These are phyloP conservation scores for Saccharum officinarum DNA, from an alignment of 176 grass and related monocot genomes.

Conservation along the genomic window DNA sequence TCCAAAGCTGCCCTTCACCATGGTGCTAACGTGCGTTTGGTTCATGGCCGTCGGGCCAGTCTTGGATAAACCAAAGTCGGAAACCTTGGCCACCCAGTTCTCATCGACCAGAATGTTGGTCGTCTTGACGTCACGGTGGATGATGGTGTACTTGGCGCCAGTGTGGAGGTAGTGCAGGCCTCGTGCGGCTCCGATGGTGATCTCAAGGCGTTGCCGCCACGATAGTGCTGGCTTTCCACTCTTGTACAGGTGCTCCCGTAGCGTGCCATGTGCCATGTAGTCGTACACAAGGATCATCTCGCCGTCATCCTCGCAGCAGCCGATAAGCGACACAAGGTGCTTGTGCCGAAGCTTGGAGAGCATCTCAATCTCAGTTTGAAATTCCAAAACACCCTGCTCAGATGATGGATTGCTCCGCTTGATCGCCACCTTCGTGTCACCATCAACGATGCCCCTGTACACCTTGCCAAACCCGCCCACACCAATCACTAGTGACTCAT, in stretches of 20 bases:
- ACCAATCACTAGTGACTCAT: slow-evolving; percentile 48
- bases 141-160: slow-evolving; percentile 82
- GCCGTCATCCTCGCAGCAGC: slow-evolving; percentile 50
- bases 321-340: slow-evolving; percentile 54
- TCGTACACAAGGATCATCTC: slow-evolving; percentile 58
- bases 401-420: slow-evolving; percentile 53
- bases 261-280: slow-evolving; percentile 55
- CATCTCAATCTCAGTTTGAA: slow-evolving; percentile 63
- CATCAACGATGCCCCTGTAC: slow-evolving; percentile 44
- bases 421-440: slow-evolving; percentile 51
- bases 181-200: slow-evolving; percentile 64
- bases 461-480: slow-evolving; percentile 63
- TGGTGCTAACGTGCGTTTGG: slow-evolving; percentile 84
- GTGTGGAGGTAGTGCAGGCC: slow-evolving; percentile 90
- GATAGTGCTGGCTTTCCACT: slow-evolving; percentile 51
- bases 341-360: slow-evolving; percentile 57
- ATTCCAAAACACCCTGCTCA: slow-evolving; percentile 49
- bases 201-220: slow-evolving; percentile 80
- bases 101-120: slow-evolving; percentile 82
- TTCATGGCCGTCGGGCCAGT: slow-evolving; percentile 63
- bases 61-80: slow-evolving; percentile 78
- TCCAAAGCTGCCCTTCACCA: slow-evolving; percentile 90
- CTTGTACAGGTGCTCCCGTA: slow-evolving; percentile 60
- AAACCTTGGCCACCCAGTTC: slow-evolving; percentile 80
- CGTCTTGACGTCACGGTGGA: slow-evolving; percentile 89